Evolutionary conservation across 148 eudicot genomes (phyloP), one percentile per base, ranked within the genome.

Genomic region (Amaranthus cruentus): DNA sequence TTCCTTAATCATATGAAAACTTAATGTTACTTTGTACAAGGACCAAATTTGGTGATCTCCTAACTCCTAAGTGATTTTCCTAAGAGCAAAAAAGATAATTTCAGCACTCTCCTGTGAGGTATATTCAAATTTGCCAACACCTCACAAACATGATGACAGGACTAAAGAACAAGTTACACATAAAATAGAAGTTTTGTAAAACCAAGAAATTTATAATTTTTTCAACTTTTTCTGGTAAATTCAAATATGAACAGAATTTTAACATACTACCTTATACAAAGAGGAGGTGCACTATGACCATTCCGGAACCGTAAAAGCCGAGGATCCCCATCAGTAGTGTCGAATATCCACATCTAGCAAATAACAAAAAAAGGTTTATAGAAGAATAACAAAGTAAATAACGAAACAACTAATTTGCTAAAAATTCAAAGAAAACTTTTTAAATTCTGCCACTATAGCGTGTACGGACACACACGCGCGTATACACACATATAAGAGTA

Each of bases 201-300:
- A 28, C 38, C 38, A 28, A 18, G 6, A 28, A 60, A 28, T 9
- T 60, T 9, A 56, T 1, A 3, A 21, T 7, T 18, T 2, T 67
- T 47, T 28, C 38, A 28, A 28, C 38, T 28, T 28, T 28, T 28
- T 28, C 38, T 28, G 38, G 38, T 28, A 28, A 28, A 28, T 28
- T 28, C 38, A 28, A 28, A 28, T 28, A 28, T 28, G 38, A 28
- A 28, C 38, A 28, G 38, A 28, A 28, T 28, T 70, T 15, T 60
- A 54, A 48, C 15, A 47, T 48, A 49, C 59, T 77, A 90, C 92
- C 90, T 88, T 81, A 96, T 90, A 74, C 99, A 96, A 67, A 81
- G 84, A 51, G 97, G 99, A 81, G 99, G 99, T 67, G 97, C 99
- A 85, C 99, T 96, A 76, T 96, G 97, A 59, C 99, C 99, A 84